A percentile compares a stretch with the other conserved stretches of the same genome.
Conservation (phyloP, 75 land plant species). For the Azolla pinnata region DNA sequence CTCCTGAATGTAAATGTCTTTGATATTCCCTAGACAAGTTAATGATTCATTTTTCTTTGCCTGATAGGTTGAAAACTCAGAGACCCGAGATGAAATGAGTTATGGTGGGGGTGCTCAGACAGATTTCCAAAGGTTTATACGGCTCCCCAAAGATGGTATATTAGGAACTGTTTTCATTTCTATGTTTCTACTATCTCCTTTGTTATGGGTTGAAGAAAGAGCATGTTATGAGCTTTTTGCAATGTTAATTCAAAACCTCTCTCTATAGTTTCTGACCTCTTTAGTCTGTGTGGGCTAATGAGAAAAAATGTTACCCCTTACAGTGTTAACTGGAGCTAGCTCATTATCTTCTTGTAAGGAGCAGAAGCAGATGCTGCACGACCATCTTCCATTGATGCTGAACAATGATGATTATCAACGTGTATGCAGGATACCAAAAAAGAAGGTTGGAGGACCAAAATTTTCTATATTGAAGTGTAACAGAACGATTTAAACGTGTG, state of each 20-base stretch:
- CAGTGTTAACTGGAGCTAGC: constrained; percentile 12
- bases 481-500: too few relatives aligned
- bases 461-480: too few relatives aligned
- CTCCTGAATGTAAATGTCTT: neutral
- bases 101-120: constrained; percentile 57
- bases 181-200: neutral
- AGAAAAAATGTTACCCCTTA: too few relatives aligned
- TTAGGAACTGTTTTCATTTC: neutral
- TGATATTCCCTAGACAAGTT: neutral
- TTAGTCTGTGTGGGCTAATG: too few relatives aligned
- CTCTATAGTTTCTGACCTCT: too few relatives aligned
- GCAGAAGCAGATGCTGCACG: constrained; percentile 34
- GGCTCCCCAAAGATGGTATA: constrained; percentile 51
- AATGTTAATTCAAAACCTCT: too few relatives aligned
- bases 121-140: constrained; percentile 63
- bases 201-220: too few relatives aligned
- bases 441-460: too few relatives aligned
- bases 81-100: constrained; percentile 57
- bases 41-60: constrained; percentile 7
- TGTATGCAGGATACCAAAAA: constrained; percentile 55
- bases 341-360: constrained; percentile 8
- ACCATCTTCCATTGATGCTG: constrained; percentile 58
- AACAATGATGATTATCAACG: constrained; percentile 68
- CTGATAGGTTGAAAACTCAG: constrained; percentile 54
- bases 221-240: too few relatives aligned